Base-by-base conservation (phyloP, 2,329 filamentous ascomycete species). In the Neonectria faginata region DNA sequence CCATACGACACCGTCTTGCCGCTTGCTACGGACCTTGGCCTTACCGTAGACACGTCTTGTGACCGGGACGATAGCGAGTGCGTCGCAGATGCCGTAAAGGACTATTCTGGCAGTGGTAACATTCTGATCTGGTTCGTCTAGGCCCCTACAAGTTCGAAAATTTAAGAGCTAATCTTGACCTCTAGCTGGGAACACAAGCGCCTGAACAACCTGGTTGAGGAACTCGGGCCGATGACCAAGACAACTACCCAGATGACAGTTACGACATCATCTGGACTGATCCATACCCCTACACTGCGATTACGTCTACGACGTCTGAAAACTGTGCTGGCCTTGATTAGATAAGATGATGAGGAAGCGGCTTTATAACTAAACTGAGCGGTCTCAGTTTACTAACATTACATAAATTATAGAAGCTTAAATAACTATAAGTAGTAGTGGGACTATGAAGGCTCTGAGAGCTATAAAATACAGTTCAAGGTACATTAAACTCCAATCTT, bases 181-280 rank as follows among this genome's bases (percentile, higher is more conserved):
- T 42, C 31, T 5, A 84, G 86, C 78, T 89, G 87, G 87, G 84
- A 89, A 70, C 88, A 90, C 72, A 78, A 82, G 56, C 77, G 78
- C 18, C 74, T 89, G 52, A 82, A 79, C 36, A 79, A 86, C 65
- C 85, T 90, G 68, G 83, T 81, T 2, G 69, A 84, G 66, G 76
- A 78, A 16, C 73, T 90, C 18, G 88, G 0, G 84, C 82, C 58
- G 72, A 81, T 8, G 70, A 85, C 68, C 81, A 83, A 0, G 82
- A 83, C 1, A 72, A 75, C 5, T 89, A 89, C 70, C 85, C 85
- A 0, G 77, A 80, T 64, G 79, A 83, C 62, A 74, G 79, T 2
- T 89, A 79, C 56, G 79, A 89, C 68, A 68, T 87, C 16, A 88
- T 89, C 65, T 89, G 87, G 87, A 86, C 83, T 0, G 80, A 85